Evolutionary conservation across 305 asterid genomes (phyloP).

Genomic region (Fraxinus albicans): DNA sequence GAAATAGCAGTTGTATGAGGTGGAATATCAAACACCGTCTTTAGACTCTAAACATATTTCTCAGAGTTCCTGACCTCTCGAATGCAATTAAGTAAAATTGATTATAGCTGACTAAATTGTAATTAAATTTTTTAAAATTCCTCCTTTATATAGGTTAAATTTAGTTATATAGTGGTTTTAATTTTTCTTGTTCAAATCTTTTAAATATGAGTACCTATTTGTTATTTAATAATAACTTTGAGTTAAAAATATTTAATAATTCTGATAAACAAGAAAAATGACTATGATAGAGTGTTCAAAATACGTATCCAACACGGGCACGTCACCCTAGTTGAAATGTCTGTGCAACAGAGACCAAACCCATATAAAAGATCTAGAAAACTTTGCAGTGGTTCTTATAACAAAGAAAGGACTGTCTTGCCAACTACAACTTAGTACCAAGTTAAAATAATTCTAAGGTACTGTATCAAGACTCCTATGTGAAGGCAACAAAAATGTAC

Average conservation of each 20-base stretch:
- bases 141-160: not conserved
- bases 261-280: not conserved
- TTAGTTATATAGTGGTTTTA: not conserved
- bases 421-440: not conserved
- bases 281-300: not conserved
- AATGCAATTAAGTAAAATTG: not conserved
- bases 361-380: not conserved
- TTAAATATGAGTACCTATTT: not conserved
- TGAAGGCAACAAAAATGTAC: not conserved
- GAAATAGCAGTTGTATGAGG: not conserved
- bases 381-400: not conserved
- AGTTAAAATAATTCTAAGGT: not conserved
- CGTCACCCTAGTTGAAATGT: not conserved
- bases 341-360: not conserved
- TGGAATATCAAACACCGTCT: slow-evolving; percentile 3
- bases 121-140: not conserved
- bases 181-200: not conserved
- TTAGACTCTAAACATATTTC: not conserved
- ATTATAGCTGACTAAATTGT: not conserved
- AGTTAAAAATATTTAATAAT: not conserved
- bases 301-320: not conserved
- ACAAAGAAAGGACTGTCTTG: not conserved
- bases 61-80: not conserved
- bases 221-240: not conserved
- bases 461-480: slow-evolving; percentile 21